Percentiles rank a stretch among this genome's conserved stretches.
phyloP scores from a whole-genome alignment of 495 filamentous ascomycete genomes.

The Chlorociboria aeruginascens region DNA sequence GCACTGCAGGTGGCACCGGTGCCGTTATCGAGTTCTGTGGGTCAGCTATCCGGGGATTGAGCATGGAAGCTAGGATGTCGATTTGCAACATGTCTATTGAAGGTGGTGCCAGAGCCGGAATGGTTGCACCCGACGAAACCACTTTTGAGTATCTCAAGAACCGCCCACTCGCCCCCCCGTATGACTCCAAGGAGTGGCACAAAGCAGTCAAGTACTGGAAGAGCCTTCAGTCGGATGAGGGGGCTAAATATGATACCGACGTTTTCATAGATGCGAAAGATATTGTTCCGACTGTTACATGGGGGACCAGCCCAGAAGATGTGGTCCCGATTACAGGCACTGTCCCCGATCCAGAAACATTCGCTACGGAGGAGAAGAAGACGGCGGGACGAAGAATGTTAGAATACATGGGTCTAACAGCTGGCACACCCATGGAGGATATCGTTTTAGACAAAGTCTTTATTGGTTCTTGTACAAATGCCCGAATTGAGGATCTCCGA shows the following conservation, averaged over 20 bases:
- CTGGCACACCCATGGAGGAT: slow-evolving; percentile 84
- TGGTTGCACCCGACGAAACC: slow-evolving; percentile 89
- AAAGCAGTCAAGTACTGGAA: slow-evolving; percentile 83
- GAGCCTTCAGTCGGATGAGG: slow-evolving; percentile 70
- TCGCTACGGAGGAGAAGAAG: slow-evolving; percentile 65
- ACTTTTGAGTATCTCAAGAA: slow-evolving; percentile 94
- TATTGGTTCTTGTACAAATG: slow-evolving; percentile 96
- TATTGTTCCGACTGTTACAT: slow-evolving; percentile 85
- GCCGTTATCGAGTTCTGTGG: slow-evolving; percentile 96
- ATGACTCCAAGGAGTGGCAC: slow-evolving; percentile 79
- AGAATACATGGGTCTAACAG: slow-evolving; percentile 87
- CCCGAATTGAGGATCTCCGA: slow-evolving; percentile 90
- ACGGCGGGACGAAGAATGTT: slow-evolving; percentile 66
- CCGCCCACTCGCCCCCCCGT: slow-evolving; percentile 74
- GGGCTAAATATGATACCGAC: slow-evolving; percentile 76
- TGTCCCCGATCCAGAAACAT: slow-evolving; percentile 82
- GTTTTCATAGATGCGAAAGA: slow-evolving; percentile 84
- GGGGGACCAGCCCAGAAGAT: slow-evolving; percentile 95
- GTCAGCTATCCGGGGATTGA: slow-evolving; percentile 75
- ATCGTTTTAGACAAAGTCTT: slow-evolving; percentile 90
- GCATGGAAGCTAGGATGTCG: slow-evolving; percentile 97
- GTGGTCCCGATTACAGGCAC: slow-evolving; percentile 84
- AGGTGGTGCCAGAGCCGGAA: slow-evolving; percentile 86
- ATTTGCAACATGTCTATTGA: slow-evolving; percentile 99
- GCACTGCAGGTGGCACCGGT: slow-evolving; percentile 89